Evolutionary conservation across 495 filamentous ascomycete genomes (phyloP).

Genomic region (Penicillium bialowiezense): DNA sequence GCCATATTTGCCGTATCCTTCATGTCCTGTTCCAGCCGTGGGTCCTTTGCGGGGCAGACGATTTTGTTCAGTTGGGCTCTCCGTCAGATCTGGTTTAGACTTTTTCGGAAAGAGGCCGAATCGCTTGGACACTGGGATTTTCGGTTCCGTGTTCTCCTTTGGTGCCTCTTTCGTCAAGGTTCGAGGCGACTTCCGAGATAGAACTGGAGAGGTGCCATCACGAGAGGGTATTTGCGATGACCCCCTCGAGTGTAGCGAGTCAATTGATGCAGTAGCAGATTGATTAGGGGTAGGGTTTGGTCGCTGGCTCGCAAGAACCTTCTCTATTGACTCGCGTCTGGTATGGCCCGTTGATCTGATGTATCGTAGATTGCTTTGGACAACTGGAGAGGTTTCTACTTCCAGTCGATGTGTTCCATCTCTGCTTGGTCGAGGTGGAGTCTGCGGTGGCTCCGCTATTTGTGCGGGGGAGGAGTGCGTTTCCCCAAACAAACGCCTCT

Average conservation of each 20-base stretch:
- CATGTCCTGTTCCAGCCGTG: slow-evolving; percentile 88
- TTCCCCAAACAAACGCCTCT: slow-evolving; percentile 18
- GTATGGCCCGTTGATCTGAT: slow-evolving; percentile 40
- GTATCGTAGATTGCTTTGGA: slow-evolving; percentile 71
- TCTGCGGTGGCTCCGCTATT: slow-evolving; percentile 9
- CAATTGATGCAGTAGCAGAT: slow-evolving; percentile 35
- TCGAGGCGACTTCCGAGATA: slow-evolving; percentile 30
- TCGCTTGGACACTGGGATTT: slow-evolving; percentile 40
- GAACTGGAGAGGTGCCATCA: slow-evolving; percentile 33
- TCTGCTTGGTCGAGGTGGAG: slow-evolving; percentile 66
- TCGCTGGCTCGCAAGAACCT: slow-evolving; percentile 8
- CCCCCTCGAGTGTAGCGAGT: slow-evolving; percentile 35
- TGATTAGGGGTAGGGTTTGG: slow-evolving; percentile 13
- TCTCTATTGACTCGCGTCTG: slow-evolving; percentile 42
- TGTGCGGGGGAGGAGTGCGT: slow-evolving; percentile 1
- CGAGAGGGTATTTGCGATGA: slow-evolving; percentile 40
- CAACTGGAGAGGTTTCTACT: slow-evolving; percentile 61
- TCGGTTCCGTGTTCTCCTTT: slow-evolving; percentile 21
- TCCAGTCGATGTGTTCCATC: slow-evolving; percentile 71
- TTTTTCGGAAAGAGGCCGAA: slow-evolving; percentile 79
- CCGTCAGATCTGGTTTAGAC: slow-evolving; percentile 61
- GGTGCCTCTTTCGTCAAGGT: slow-evolving; percentile 25
- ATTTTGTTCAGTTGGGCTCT: slow-evolving; percentile 47
- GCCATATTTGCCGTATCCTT: slow-evolving; percentile 84
- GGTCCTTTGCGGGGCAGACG: slow-evolving; percentile 74